A percentile compares a stretch with the other conserved stretches of the same genome.
phyloP scores from a whole-genome alignment of 2,329 filamentous ascomycete genomes.

The Camptophora hylomeconis region DNA sequence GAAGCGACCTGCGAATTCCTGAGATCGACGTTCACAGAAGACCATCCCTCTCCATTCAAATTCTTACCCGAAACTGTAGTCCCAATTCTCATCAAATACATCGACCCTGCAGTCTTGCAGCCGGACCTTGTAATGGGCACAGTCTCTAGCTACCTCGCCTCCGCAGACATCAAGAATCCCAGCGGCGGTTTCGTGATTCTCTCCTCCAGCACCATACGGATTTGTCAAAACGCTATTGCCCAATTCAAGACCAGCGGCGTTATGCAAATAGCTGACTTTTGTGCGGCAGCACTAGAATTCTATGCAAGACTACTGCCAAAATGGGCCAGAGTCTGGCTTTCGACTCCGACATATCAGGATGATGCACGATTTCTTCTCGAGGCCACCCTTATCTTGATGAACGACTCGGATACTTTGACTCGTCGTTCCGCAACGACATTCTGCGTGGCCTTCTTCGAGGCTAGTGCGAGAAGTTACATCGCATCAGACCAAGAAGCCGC shows the following conservation, averaged over 20 bases:
- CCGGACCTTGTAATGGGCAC: slow-evolving; percentile 33
- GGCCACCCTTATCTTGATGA: slow-evolving; percentile 28
- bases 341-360: slow-evolving; percentile 6
- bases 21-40: slow-evolving; percentile 33
- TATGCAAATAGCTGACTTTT: slow-evolving; percentile 21
- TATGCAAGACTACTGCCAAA: slow-evolving; percentile 29
- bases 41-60: slow-evolving; percentile 27
- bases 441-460: slow-evolving; percentile 28
- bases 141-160: slow-evolving; percentile 32
- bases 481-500: slow-evolving; percentile 6
- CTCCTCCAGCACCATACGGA: slow-evolving; percentile 19
- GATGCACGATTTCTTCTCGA: slow-evolving; percentile 25
- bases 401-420: slow-evolving; percentile 31
- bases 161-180: slow-evolving; percentile 24
- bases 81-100: slow-evolving; percentile 26
- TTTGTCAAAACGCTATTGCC: neutral
- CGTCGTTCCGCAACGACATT: slow-evolving; percentile 33
- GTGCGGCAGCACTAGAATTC: slow-evolving; percentile 33
- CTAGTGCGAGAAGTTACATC: too few relatives aligned
- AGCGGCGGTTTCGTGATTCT: too few relatives aligned
- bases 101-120: slow-evolving; percentile 26
- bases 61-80: slow-evolving; percentile 29
- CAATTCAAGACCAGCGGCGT: neutral
- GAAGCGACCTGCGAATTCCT: slow-evolving; percentile 33
- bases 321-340: slow-evolving; percentile 26